These are phyloP conservation scores for Lactarius hatsudake DNA, from an alignment of 768 basidiomycete species.

Conservation along the genomic window DNA sequence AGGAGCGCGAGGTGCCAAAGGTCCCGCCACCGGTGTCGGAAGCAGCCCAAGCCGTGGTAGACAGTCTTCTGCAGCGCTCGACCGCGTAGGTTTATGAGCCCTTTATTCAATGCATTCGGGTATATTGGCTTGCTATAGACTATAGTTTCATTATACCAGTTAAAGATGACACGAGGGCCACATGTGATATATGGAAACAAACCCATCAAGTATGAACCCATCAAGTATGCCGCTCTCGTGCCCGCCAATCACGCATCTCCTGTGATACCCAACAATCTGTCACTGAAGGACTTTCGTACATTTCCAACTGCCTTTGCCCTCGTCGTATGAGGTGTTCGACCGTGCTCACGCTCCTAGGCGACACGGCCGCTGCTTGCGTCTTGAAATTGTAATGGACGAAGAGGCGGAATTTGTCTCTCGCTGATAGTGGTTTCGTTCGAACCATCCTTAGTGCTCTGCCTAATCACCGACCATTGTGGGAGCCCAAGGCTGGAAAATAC, in stretches of 20 bases:
- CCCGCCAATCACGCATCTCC: slow-evolving; percentile 68
- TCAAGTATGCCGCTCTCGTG: slow-evolving; percentile 27
- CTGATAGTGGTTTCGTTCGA: slow-evolving; percentile 56
- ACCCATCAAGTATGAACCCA: neutral
- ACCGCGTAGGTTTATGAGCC: neutral
- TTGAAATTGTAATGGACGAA: slow-evolving; percentile 70
- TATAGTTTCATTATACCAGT: neutral
- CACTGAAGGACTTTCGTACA: slow-evolving; percentile 63
- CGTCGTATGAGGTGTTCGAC: slow-evolving; percentile 78
- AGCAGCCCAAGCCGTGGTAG: slow-evolving; percentile 3
- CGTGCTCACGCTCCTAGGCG: slow-evolving; percentile 62
- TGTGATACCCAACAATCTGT: slow-evolving; percentile 73
- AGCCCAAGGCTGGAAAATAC: slow-evolving; percentile 10
- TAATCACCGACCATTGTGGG: neutral
- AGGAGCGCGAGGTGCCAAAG: slow-evolving; percentile 7
- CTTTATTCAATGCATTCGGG: neutral
- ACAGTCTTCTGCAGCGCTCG: slow-evolving; percentile 6
- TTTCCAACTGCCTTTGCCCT: slow-evolving; percentile 63
- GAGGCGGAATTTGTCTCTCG: slow-evolving; percentile 64
- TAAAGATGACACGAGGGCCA: neutral
- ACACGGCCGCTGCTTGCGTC: slow-evolving; percentile 55
- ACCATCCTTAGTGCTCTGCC: slow-evolving; percentile 74
- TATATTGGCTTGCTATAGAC: neutral
- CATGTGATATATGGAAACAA: neutral
- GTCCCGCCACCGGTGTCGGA: slow-evolving; percentile 15